Conservation (phyloP, 2,329 filamentous ascomycete species). For the Cladophialophora chaetospira region DNA sequence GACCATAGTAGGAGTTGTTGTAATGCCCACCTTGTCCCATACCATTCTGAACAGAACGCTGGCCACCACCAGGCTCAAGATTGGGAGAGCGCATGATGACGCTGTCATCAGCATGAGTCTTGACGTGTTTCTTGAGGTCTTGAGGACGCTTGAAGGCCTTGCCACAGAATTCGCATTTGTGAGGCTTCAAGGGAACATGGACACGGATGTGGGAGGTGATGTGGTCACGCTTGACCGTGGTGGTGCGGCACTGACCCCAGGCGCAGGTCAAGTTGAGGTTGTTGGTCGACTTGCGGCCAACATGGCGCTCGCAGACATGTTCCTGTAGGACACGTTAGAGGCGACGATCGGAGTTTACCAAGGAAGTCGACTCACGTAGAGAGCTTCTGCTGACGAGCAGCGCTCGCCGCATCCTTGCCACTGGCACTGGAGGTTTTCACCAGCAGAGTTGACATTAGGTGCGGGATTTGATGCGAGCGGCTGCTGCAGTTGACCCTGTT, state of each 20-base stretch:
- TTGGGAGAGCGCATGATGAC: slow-evolving; percentile 66
- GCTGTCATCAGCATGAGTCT: slow-evolving; percentile 96
- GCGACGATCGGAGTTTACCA: slow-evolving; percentile 20
- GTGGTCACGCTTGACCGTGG: slow-evolving; percentile 97
- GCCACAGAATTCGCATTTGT: slow-evolving; percentile 98
- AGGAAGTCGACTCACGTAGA: slow-evolving; percentile 55
- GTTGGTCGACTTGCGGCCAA: slow-evolving; percentile 98
- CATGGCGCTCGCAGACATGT: slow-evolving; percentile 96
- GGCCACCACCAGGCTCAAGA: slow-evolving; percentile 53
- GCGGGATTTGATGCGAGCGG: slow-evolving; percentile 24
- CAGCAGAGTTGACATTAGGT: slow-evolving; percentile 30
- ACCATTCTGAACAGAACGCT: slow-evolving; percentile 39
- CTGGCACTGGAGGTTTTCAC: slow-evolving; percentile 55
- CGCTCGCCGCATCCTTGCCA: slow-evolving; percentile 66
- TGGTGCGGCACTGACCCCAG: slow-evolving; percentile 94
- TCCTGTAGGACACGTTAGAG: slow-evolving; percentile 60
- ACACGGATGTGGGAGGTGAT: slow-evolving; percentile 99
- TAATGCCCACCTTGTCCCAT: slow-evolving; percentile 33
- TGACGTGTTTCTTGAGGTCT: slow-evolving; percentile 99
- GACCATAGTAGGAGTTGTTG: slow-evolving; percentile 33
- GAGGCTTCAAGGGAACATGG: slow-evolving; percentile 97
- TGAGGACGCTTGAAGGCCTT: slow-evolving; percentile 99
- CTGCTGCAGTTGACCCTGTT: slow-evolving; percentile 24
- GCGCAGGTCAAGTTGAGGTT: slow-evolving; percentile 97
- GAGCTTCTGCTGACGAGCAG: slow-evolving; percentile 58